Evolutionary conservation across 768 basidiomycete genomes (phyloP).

Genomic region (Sarcomyxa edulis): DNA sequence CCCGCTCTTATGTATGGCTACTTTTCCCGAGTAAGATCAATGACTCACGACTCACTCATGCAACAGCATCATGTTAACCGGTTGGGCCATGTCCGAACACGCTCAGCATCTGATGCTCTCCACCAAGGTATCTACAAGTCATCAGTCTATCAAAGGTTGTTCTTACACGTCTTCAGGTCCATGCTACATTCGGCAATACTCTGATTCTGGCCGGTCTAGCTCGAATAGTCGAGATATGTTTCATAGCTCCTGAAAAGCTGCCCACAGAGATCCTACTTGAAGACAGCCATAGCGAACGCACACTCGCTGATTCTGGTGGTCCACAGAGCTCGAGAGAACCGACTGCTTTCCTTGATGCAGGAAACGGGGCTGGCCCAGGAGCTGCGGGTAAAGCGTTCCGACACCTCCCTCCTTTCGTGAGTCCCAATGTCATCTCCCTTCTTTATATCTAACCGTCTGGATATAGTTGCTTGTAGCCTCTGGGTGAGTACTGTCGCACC

Average conservation of each 20-base stretch:
- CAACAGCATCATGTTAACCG: constrained; percentile 77
- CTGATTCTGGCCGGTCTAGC: constrained; percentile 80
- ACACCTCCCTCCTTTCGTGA: constrained; percentile 84
- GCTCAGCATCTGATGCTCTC: constrained; percentile 81
- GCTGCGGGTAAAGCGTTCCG: constrained; percentile 62
- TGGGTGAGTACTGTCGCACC: constrained; percentile 50
- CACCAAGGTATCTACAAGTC: constrained; percentile 50
- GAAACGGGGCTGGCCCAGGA: constrained; percentile 23
- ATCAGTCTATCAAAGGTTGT: not conserved
- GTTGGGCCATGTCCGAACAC: constrained; percentile 93
- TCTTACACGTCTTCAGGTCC: constrained; percentile 46
- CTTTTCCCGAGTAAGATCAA: not conserved
- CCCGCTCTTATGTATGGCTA: constrained; percentile 2
- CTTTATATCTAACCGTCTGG: no score
- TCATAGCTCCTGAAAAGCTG: constrained; percentile 46
- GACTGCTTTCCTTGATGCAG: constrained; percentile 5
- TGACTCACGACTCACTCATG: not conserved
- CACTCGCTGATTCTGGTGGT: constrained; percentile 41
- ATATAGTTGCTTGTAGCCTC: constrained; percentile 63
- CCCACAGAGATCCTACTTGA: constrained; percentile 32
- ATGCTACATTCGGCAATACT: constrained; percentile 78
- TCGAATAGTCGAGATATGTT: constrained; percentile 82
- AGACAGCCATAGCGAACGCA: constrained; percentile 62
- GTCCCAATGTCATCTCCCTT: constrained; percentile 18
- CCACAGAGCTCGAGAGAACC: constrained; percentile 11